A percentile compares a stretch with the other conserved stretches of the same genome.
Conservation (phyloP, 1,139 yeast genomes). For the Debaryomycetaceae sp. region DNA sequence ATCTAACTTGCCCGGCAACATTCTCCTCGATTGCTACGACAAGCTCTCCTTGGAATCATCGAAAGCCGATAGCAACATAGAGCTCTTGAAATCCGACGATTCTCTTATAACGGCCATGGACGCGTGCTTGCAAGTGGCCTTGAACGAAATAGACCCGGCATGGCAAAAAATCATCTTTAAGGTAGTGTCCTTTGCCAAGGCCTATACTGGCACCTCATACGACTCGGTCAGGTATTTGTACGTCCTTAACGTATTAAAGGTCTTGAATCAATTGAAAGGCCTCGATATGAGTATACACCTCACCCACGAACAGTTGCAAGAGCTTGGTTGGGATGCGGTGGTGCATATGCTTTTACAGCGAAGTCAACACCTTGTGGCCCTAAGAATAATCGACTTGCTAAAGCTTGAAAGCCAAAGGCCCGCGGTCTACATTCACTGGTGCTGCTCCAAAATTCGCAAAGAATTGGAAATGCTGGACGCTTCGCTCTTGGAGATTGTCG, state of each 20-base stretch:
- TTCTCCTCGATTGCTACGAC: constrained; percentile 73
- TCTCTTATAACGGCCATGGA: constrained; percentile 53
- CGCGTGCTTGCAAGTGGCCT: constrained; percentile 64
- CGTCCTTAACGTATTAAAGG: constrained; percentile 49
- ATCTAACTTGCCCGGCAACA: constrained; percentile 73
- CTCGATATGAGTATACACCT: constrained; percentile 58
- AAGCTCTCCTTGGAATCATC: constrained; percentile 63
- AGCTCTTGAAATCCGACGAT: constrained; percentile 44
- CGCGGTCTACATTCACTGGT: constrained; percentile 68
- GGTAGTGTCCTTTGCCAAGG: constrained; percentile 84
- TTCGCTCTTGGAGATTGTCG: constrained; percentile 41
- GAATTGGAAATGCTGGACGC: constrained; percentile 47
- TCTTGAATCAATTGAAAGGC: constrained; percentile 58
- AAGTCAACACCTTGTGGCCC: constrained; percentile 50
- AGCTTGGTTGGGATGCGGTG: constrained; percentile 42
- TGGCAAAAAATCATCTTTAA: constrained; percentile 73
- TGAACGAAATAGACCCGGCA: constrained; percentile 61
- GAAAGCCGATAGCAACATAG: constrained; percentile 67
- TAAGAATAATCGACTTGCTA: constrained; percentile 48
- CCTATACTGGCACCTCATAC: constrained; percentile 38
- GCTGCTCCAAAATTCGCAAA: constrained; percentile 54
- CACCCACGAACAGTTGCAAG: constrained; percentile 43
- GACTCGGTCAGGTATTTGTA: constrained; percentile 53
- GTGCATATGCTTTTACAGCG: constrained; percentile 51
- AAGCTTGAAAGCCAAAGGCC: constrained; percentile 37